These are phyloP conservation scores for Xanthoceras sorbifolium DNA, from an alignment of 345 rosid genomes.

Conservation along the genomic window DNA sequence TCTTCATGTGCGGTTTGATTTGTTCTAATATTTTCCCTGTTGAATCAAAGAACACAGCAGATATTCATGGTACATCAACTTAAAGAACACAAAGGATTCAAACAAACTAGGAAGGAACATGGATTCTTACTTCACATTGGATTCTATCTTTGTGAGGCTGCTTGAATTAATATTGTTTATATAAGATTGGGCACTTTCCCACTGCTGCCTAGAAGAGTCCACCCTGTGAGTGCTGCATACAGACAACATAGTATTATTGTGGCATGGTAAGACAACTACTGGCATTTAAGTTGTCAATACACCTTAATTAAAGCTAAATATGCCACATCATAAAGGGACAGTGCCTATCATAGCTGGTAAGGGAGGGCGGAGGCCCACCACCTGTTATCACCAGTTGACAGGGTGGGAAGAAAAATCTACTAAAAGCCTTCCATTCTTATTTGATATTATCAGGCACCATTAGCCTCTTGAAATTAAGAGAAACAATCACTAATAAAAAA, in stretches of 20 bases:
- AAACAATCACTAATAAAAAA: not conserved
- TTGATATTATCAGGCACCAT: no score
- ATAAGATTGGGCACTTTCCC: conserved; percentile 53
- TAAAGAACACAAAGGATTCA: not conserved
- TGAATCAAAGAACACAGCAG: not conserved
- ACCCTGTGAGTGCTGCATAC: conserved; percentile 55
- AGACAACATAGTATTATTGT: conserved; percentile 11
- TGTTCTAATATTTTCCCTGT: conserved; percentile 49
- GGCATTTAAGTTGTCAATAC: not conserved
- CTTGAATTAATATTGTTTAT: conserved; percentile 33
- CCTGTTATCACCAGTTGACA: no score
- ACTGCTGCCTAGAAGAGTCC: conserved; percentile 47
- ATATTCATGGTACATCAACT: not conserved
- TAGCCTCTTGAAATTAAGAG: not conserved
- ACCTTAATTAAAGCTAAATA: no score
- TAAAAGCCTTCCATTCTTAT: no score
- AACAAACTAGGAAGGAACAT: not conserved
- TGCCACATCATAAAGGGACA: no score
- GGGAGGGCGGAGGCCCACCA: no score
- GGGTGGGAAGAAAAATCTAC: no score
- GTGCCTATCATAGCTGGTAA: no score
- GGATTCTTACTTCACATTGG: conserved; percentile 35
- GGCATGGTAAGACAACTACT: not conserved
- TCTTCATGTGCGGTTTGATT: conserved; percentile 44
- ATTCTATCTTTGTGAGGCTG: conserved; percentile 38